These are phyloP conservation scores for Termitomyces sp. DNA, from an alignment of 768 basidiomycete species.

Conservation along the genomic window DNA sequence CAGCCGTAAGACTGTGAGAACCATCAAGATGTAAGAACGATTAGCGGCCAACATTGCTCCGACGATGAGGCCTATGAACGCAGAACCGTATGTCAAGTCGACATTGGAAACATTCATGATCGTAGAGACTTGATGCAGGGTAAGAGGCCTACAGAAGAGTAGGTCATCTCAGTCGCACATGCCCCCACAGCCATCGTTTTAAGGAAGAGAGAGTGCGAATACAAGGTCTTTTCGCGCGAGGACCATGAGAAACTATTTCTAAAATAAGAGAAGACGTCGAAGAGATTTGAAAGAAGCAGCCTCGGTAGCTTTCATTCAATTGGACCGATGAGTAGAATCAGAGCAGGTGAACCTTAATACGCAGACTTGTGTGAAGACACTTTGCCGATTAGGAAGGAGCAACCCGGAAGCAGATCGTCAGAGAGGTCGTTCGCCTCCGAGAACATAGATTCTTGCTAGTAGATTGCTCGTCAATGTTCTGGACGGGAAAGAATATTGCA, in stretches of 20 bases:
- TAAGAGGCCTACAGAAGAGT: background rate
- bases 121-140: background rate
- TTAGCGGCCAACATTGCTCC: conserved; percentile 34
- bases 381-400: background rate
- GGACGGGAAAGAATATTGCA: too few relatives aligned
- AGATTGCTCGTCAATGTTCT: too few relatives aligned
- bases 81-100: conserved; percentile 39
- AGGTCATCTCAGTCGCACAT: conserved; percentile 1
- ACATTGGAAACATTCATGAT: conserved; percentile 16
- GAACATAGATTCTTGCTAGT: too few relatives aligned
- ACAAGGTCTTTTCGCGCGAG: conserved; percentile 1
- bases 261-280: conserved; percentile 3
- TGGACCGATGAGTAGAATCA: background rate
- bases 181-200: background rate
- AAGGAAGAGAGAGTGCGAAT: conserved; percentile 1
- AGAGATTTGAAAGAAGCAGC: background rate
- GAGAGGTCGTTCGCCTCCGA: too few relatives aligned
- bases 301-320: background rate
- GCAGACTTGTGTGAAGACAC: background rate
- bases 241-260: conserved; percentile 1
- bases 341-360: background rate
- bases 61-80: conserved; percentile 41
- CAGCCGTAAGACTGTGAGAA: background rate
- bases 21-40: too few relatives aligned
- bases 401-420: background rate